These are phyloP conservation scores for Trichoderma citrinoviride DNA, from an alignment of 2,329 filamentous ascomycete species.

Conservation along the genomic window DNA sequence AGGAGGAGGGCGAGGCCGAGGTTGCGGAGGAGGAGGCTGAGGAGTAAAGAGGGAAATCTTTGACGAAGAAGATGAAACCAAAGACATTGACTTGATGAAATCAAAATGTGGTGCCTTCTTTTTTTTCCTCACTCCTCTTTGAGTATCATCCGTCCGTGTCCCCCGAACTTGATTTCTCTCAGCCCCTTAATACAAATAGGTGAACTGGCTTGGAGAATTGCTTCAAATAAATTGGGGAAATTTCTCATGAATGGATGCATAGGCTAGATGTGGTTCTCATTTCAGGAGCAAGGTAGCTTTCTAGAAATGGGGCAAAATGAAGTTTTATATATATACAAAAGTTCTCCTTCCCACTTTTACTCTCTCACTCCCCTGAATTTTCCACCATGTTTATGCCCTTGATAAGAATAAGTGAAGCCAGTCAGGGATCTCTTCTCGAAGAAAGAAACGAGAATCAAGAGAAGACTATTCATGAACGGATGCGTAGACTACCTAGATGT, in stretches of 20 bases:
- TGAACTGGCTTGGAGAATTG: conserved; percentile 1
- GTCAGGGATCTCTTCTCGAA: too few species aligned
- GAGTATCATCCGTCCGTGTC: not conserved
- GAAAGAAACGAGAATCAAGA: too few species aligned
- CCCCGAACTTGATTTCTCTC: not conserved
- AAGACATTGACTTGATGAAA: too few species aligned
- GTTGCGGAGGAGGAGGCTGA: conserved; percentile 45
- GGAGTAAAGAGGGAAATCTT: conserved; percentile 28
- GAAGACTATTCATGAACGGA: not conserved
- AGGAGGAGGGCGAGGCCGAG: conserved; percentile 62
- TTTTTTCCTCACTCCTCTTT: not conserved
- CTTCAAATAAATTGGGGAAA: not conserved
- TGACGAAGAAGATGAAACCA: too few species aligned
- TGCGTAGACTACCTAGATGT: conserved; percentile 7
- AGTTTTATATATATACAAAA: not conserved
- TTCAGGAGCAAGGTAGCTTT: conserved; percentile 14
- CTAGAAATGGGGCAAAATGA: not conserved
- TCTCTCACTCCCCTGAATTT: not conserved
- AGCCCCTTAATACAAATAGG: not conserved
- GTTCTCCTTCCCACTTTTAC: not conserved
- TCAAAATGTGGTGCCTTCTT: too few species aligned
- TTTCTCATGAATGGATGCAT: not conserved
- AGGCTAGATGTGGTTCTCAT: conserved; percentile 9
- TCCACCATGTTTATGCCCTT: too few species aligned
- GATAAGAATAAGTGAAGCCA: too few species aligned